These are phyloP conservation scores for Cajanus cajan DNA, from an alignment of 306 rosid genomes.

Conservation along the genomic window DNA sequence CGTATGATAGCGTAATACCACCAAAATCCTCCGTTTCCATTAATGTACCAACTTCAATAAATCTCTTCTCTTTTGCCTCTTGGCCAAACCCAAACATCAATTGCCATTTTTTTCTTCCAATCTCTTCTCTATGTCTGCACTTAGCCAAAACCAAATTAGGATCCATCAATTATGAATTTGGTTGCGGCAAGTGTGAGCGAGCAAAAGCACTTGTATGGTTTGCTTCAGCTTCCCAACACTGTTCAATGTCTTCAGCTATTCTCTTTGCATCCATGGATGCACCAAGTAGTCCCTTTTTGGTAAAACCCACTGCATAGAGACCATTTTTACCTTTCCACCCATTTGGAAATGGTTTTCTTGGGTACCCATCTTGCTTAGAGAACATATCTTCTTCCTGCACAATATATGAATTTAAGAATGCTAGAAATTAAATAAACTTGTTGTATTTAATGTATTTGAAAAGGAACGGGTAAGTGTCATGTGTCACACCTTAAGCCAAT, in stretches of 20 bases:
- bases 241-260: slow-evolving; percentile 78
- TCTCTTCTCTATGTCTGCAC: neutral
- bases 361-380: slow-evolving; percentile 76
- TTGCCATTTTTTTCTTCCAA: neutral
- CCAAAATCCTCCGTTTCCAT: slow-evolving; percentile 25
- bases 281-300: slow-evolving; percentile 87
- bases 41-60: slow-evolving; percentile 1
- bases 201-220: slow-evolving; percentile 42
- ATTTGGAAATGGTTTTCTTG: slow-evolving; percentile 70
- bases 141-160: neutral
- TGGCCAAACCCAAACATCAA: slow-evolving; percentile 29
- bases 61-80: neutral
- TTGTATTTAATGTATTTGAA: neutral
- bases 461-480: neutral
- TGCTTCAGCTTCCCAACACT: slow-evolving; percentile 55
- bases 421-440: neutral
- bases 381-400: slow-evolving; percentile 85
- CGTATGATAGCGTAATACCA: neutral
- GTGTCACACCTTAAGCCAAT: slow-evolving; percentile 84
- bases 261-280: slow-evolving; percentile 78
- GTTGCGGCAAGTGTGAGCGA: slow-evolving; percentile 34
- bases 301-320: slow-evolving; percentile 90
- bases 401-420: neutral
- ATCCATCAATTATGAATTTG: slow-evolving; percentile 17
- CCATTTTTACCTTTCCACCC: slow-evolving; percentile 95